These are phyloP conservation scores for Delitschia confertaspora DNA, from an alignment of 495 filamentous ascomycete genomes.

Conservation along the genomic window DNA sequence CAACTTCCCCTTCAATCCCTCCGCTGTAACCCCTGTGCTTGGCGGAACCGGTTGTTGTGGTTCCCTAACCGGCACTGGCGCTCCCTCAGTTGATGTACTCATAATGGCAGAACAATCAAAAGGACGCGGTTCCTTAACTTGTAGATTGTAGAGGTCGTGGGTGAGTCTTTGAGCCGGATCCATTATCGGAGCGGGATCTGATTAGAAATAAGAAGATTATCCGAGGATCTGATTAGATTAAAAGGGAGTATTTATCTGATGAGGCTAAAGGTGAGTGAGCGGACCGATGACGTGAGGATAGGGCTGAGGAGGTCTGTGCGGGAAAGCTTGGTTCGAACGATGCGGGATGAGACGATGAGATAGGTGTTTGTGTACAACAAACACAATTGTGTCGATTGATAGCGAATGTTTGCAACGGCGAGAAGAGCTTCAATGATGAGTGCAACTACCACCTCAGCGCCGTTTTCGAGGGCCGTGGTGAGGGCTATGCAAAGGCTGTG, in stretches of 20 bases:
- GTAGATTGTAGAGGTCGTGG: conserved; percentile 17
- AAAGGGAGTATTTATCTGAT: neutral
- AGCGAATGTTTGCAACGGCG: conserved; percentile 23
- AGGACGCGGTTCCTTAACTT: too few species aligned
- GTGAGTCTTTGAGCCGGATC: conserved; percentile 18
- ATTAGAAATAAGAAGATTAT: conserved; percentile 5
- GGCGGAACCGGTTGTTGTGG: too few species aligned
- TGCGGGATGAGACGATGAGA: too few species aligned
- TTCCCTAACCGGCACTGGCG: conserved; percentile 29
- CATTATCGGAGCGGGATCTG: too few species aligned
- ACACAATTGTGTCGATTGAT: neutral
- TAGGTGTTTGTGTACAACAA: neutral
- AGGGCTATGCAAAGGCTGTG: conserved; percentile 75
- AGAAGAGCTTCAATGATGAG: conserved; percentile 29
- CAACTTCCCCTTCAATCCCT: conserved; percentile 58
- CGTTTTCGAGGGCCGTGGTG: conserved; percentile 71
- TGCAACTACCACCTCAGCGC: conserved; percentile 39
- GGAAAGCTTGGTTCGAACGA: too few species aligned
- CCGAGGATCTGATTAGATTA: conserved; percentile 25
- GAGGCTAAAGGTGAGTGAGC: too few species aligned
- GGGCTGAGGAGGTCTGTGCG: conserved; percentile 1
- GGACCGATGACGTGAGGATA: conserved; percentile 17
- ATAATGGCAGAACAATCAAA: too few species aligned
- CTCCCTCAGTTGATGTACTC: conserved; percentile 40
- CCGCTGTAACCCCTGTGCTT: conserved; percentile 60